Evolutionary conservation across 75 land plant genomes (phyloP), one percentile per base, ranked within the genome.

Genomic region (Isoetes taiwanensis): DNA sequence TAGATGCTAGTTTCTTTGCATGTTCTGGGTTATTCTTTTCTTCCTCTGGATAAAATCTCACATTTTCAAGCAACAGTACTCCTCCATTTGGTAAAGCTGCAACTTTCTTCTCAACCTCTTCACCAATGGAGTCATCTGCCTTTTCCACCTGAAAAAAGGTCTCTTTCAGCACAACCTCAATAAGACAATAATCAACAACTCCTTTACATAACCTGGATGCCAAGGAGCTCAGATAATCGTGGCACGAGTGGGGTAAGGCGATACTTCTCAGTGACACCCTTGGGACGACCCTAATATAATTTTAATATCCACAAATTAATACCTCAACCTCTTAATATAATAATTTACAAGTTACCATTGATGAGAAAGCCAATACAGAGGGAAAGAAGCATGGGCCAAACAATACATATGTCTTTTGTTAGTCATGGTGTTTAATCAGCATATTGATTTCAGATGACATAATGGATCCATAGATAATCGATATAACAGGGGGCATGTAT

Each of bases 11-110:
- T 64, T 88, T 78, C 80, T 84, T 84, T 14, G 95, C 84, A 66
- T 80, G 81, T 30, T 84, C 95, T 14, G 84, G 80, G 37, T 80
- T 89, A 67, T 88, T 88, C 76, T 88, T 84, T 78, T 88, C 95
- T 70, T 88, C 95, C 55, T 88, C 95, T 64, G 77, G 77, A 70
- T 88, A 59, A 43, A 88, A 88, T 54, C 95, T 73, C n/a, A 88
- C 89, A 68, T 88, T 88, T 54, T 88, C 95, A 55, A 88, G 74
- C 59, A 88, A 89, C 48, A 88, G 57, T 46, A 88, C 89, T 30
- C 84, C 78, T 48, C 95, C 95, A 12, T 78, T n/a, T n/a, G 84
- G 72, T 19, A 85, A 64, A 11, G 72, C 71, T 41, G 80, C 82
- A 30, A 70, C 90, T 62, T 74, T 29, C 42, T 79, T 79, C 66